Conservation (phyloP, 1,139 yeast genomes). For the Yamadazyma jaroonii region DNA sequence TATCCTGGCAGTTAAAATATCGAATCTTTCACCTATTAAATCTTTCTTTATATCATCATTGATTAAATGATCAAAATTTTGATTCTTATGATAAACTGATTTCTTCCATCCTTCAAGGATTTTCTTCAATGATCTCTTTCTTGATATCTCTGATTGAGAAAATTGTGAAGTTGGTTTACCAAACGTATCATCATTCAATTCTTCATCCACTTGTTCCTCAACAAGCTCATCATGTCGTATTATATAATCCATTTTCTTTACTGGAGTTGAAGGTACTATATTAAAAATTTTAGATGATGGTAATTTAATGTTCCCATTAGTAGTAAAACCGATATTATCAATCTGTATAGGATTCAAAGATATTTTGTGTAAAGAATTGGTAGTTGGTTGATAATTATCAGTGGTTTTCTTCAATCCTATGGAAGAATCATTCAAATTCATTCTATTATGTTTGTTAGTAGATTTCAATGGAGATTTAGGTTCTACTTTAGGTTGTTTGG, state of each 20-base stretch:
- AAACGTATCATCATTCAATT: conserved; percentile 3
- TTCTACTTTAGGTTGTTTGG: background rate
- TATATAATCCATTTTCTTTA: conserved; percentile 53
- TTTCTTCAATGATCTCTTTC: conserved; percentile 38
- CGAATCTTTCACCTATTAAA: conserved; percentile 50
- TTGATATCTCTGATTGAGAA: conserved; percentile 14
- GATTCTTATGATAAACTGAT: conserved; percentile 19
- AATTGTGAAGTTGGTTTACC: conserved; percentile 3
- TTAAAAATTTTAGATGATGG: conserved; percentile 45
- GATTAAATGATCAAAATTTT: conserved; percentile 14
- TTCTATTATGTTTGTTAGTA: conserved; percentile 24
- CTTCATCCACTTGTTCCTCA: conserved; percentile 1
- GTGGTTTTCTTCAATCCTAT: conserved; percentile 35
- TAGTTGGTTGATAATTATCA: conserved; percentile 2
- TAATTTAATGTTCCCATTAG: conserved; percentile 47
- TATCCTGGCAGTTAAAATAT: conserved; percentile 74
- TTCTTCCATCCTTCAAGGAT: conserved; percentile 45
- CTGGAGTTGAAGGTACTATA: conserved; percentile 67
- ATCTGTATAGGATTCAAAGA: conserved; percentile 24
- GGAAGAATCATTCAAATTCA: conserved; percentile 44
- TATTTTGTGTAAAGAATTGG: conserved; percentile 9
- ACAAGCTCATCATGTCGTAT: conserved; percentile 13
- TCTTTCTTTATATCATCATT: conserved; percentile 10
- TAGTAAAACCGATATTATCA: conserved; percentile 41
- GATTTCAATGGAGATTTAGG: conserved; percentile 5